A percentile compares a stretch with the other conserved stretches of the same genome.
These are phyloP conservation scores for Ganoderma meredithae DNA, from an alignment of 1,284 basidiomycete species.

Conservation along the genomic window DNA sequence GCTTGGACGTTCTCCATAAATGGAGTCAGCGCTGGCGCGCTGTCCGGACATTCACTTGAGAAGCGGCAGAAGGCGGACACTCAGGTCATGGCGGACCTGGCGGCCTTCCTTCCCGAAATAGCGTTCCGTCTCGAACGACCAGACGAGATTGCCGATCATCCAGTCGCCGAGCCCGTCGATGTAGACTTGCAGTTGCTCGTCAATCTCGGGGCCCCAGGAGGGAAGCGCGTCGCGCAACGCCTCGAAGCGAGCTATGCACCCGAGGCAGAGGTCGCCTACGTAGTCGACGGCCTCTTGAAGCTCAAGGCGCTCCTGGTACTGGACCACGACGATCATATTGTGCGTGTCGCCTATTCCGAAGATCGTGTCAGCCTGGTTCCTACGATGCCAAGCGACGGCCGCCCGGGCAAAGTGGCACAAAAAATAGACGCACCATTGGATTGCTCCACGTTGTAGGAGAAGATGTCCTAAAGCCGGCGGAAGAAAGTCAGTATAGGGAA, in stretches of 20 bases:
- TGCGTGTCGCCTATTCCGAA: constrained; percentile 47
- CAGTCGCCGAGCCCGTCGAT: constrained; percentile 47
- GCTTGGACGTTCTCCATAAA: not conserved
- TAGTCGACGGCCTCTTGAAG: constrained; percentile 51
- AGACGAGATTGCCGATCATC: constrained; percentile 51
- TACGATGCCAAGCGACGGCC: not conserved
- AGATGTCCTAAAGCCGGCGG: constrained; percentile 45
- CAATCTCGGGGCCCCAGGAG: constrained; percentile 47
- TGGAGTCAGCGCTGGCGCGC: not conserved
- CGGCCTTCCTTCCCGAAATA: constrained; percentile 49
- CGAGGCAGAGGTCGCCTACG: constrained; percentile 48
- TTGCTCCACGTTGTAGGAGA: constrained; percentile 54
- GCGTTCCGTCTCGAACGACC: constrained; percentile 51
- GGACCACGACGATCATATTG: constrained; percentile 51
- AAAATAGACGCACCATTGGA: constrained; percentile 37
- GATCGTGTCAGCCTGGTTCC: constrained; percentile 18
- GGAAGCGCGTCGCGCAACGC: constrained; percentile 43
- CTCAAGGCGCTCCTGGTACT: constrained; percentile 43
- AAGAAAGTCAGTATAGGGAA: constrained; percentile 10
- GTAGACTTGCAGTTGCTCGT: constrained; percentile 45
- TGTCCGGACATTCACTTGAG: constrained; percentile 24
- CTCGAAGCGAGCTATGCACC: constrained; percentile 47
- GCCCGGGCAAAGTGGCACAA: not conserved
- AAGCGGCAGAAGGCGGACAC: constrained; percentile 44
- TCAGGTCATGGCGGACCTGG: constrained; percentile 43